phyloP scores from a whole-genome alignment of 192 early-diverging fungal genomes.

The Rhizoclosmatium globosum region DNA sequence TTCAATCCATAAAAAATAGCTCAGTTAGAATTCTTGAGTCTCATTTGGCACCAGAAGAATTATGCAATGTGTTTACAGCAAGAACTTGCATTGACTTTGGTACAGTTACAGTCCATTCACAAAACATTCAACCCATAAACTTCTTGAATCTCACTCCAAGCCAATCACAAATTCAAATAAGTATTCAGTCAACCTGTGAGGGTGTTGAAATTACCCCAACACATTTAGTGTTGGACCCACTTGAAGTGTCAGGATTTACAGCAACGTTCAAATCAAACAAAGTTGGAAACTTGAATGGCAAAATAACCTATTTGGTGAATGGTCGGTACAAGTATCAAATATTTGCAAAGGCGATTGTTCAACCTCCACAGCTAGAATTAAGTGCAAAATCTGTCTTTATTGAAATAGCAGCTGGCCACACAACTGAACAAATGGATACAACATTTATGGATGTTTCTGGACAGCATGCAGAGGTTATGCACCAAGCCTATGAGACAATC shows the following conservation, averaged over 20 bases:
- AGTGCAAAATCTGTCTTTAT: slow-evolving; percentile 7
- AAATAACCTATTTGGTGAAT: slow-evolving; percentile 58
- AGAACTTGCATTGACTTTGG: slow-evolving; percentile 47
- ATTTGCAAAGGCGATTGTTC: slow-evolving; percentile 42
- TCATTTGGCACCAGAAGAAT: slow-evolving; percentile 42
- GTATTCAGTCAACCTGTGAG: slow-evolving; percentile 21
- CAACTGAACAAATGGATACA: not conserved
- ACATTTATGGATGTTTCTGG: not conserved
- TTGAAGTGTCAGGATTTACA: slow-evolving; percentile 47
- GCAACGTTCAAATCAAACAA: slow-evolving; percentile 39
- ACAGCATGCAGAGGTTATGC: not conserved
- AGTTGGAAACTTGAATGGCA: slow-evolving; percentile 32
- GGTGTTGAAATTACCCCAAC: slow-evolving; percentile 37
- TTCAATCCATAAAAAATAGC: not conserved
- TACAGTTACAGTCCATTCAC: slow-evolving; percentile 53
- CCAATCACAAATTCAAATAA: slow-evolving; percentile 44
- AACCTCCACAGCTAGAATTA: slow-evolving; percentile 42
- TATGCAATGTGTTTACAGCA: slow-evolving; percentile 50
- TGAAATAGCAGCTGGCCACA: slow-evolving; percentile 10
- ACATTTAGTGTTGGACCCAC: slow-evolving; percentile 38
- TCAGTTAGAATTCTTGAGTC: not conserved
- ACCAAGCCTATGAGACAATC: slow-evolving; percentile 24
- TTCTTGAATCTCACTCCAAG: slow-evolving; percentile 53
- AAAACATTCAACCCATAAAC: slow-evolving; percentile 43
- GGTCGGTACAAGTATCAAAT: slow-evolving; percentile 59